A percentile compares a stretch with the other conserved stretches of the same genome.
Evolutionary conservation across 1,284 basidiomycete species (phyloP).

Genomic region (Takashimella koratensis): DNA sequence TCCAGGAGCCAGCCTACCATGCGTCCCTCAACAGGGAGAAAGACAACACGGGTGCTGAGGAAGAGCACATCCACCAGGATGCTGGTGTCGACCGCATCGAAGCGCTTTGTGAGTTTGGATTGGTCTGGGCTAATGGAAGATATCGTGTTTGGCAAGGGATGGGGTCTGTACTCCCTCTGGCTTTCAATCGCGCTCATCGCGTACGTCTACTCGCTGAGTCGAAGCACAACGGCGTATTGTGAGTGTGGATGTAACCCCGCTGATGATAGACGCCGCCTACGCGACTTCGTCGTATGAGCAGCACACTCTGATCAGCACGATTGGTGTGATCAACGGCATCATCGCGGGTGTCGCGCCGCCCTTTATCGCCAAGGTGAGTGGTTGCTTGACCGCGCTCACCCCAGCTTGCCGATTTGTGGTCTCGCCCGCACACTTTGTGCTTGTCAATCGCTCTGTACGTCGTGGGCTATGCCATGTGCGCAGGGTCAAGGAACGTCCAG

Average conservation of each 20-base stretch:
- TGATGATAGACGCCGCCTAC: constrained; percentile 22
- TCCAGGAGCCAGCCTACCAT: no score
- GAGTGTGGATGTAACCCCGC: constrained; percentile 1
- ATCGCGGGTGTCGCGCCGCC: constrained; percentile 39
- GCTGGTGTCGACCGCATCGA: no score
- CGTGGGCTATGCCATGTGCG: constrained; percentile 39
- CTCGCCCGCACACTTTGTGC: constrained; percentile 27
- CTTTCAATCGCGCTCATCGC: constrained; percentile 31
- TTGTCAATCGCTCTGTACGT: constrained; percentile 33
- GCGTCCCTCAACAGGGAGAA: no score
- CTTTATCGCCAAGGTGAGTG: constrained; percentile 41
- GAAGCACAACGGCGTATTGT: constrained; percentile 24
- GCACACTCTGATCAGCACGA: constrained; percentile 38
- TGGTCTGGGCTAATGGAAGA: no score
- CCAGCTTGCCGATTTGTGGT: constrained; percentile 25
- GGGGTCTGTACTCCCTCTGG: no score
- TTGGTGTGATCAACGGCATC: constrained; percentile 32
- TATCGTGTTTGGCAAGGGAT: no score
- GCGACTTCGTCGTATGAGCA: constrained; percentile 37
- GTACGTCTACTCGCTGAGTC: constrained; percentile 23
- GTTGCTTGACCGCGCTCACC: background rate
- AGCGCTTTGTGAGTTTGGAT: no score
- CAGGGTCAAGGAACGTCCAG: constrained; percentile 27
- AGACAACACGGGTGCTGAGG: no score
- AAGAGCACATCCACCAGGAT: no score